Conservation (phyloP, 257 asterid genomes). For the Salvia rosmarinus region DNA sequence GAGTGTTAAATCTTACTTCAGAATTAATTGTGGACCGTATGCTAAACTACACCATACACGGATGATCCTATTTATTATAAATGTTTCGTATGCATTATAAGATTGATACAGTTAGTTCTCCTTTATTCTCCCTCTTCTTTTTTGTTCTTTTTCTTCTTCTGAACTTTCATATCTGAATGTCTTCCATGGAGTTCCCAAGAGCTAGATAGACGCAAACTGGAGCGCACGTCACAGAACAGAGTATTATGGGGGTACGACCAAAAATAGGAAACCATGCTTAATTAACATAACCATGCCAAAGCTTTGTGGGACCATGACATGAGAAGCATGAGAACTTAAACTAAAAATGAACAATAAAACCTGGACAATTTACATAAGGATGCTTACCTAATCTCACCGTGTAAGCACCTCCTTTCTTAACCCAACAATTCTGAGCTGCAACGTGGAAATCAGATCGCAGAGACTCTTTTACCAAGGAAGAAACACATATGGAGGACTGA, state of each 20-base stretch:
- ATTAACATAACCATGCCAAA: background rate
- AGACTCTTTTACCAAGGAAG: slow-evolving; percentile 60
- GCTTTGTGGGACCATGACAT: background rate
- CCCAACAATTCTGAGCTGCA: slow-evolving; percentile 99
- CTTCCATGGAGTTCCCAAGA: background rate
- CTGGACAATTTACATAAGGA: background rate
- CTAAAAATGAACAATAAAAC: background rate
- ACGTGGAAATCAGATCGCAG: slow-evolving; percentile 84
- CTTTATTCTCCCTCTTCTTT: background rate
- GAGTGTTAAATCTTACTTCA: background rate
- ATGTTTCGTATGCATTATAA: no score
- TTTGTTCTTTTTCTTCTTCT: no score
- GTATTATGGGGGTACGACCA: background rate
- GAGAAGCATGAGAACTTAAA: background rate
- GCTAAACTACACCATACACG: no score
- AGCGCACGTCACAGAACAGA: background rate
- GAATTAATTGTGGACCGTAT: background rate
- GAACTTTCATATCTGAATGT: background rate
- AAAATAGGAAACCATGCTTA: background rate
- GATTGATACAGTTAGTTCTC: no score
- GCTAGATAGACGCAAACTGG: background rate
- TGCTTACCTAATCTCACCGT: slow-evolving; percentile 89
- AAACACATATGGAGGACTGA: slow-evolving; percentile 94
- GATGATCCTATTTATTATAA: no score
- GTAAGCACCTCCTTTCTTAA: slow-evolving; percentile 98